Evolutionary conservation across 1,284 basidiomycete species (phyloP).

Genomic region (Cryptococcus wingfieldii): DNA sequence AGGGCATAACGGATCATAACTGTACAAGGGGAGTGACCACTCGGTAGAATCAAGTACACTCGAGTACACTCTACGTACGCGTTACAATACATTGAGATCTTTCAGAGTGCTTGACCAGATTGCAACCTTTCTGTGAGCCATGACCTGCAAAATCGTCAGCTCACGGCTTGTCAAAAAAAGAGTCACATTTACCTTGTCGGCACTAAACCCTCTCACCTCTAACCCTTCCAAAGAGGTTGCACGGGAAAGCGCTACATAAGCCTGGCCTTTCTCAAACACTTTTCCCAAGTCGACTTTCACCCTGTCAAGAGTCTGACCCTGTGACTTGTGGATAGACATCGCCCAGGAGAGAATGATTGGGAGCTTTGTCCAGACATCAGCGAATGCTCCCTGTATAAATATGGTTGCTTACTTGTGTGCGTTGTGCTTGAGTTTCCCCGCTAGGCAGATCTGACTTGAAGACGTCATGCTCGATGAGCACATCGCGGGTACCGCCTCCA

Average conservation of each 20-base stretch:
- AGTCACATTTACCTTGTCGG: constrained; percentile 61
- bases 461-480: constrained; percentile 65
- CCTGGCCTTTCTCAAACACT: constrained; percentile 77
- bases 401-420: constrained; percentile 58
- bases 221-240: constrained; percentile 87
- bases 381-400: background rate
- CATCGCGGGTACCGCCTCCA: constrained; percentile 53
- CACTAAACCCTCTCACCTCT: constrained; percentile 81
- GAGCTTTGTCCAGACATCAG: constrained; percentile 51
- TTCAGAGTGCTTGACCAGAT: constrained; percentile 31
- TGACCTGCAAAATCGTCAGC: constrained; percentile 52
- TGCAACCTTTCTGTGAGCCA: constrained; percentile 57
- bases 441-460: constrained; percentile 82
- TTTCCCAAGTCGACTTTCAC: constrained; percentile 52
- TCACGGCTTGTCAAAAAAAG: background rate
- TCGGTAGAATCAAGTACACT: too few relatives aligned
- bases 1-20: too few relatives aligned
- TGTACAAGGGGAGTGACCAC: too few relatives aligned
- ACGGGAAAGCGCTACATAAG: constrained; percentile 92
- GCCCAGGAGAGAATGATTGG: constrained; percentile 87
- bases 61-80: too few relatives aligned
- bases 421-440: constrained; percentile 72
- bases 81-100: constrained; percentile 17
- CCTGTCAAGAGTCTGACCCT: constrained; percentile 64
- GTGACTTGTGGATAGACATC: constrained; percentile 92